Conservation (phyloP, 352 stramenopile genomes). For the Peronospora destructor region DNA sequence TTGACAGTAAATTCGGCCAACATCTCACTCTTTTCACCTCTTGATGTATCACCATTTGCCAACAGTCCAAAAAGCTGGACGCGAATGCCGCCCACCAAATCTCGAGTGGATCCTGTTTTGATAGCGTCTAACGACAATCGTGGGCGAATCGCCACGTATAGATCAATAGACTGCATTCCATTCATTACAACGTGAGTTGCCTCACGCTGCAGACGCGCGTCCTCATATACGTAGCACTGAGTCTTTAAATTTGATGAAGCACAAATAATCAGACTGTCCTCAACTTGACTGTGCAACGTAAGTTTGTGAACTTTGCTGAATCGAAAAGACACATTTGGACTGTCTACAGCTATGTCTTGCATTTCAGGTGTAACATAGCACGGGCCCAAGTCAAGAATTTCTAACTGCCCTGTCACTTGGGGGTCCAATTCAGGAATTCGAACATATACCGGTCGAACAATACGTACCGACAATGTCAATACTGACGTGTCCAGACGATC, state of each 20-base stretch:
- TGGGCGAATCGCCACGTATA: slow-evolving; percentile 78
- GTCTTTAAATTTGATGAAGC: slow-evolving; percentile 85
- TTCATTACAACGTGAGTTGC: slow-evolving; percentile 65
- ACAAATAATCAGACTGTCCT: slow-evolving; percentile 61
- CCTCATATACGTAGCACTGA: slow-evolving; percentile 86
- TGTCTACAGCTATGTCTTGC: slow-evolving; percentile 72
- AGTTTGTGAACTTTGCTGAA: slow-evolving; percentile 87
- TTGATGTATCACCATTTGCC: slow-evolving; percentile 5
- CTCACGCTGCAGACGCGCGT: slow-evolving; percentile 59
- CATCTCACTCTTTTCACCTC: slow-evolving; percentile 63
- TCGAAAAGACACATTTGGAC: slow-evolving; percentile 60
- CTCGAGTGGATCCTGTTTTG: slow-evolving; percentile 65
- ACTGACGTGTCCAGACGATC: slow-evolving; percentile 71
- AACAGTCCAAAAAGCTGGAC: slow-evolving; percentile 65
- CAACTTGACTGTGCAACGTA: slow-evolving; percentile 74
- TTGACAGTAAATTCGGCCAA: slow-evolving; percentile 84
- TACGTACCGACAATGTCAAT: slow-evolving; percentile 52
- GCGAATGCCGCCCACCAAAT: slow-evolving; percentile 84
- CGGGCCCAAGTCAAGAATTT: slow-evolving; percentile 66
- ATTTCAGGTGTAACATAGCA: slow-evolving; percentile 84
- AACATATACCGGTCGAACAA: slow-evolving; percentile 80
- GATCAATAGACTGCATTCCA: slow-evolving; percentile 56
- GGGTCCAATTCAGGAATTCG: slow-evolving; percentile 76
- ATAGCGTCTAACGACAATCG: slow-evolving; percentile 72
- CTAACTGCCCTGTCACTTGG: slow-evolving; percentile 61